Conservation (phyloP, 2,329 filamentous ascomycete species). For the Phialemonium atrogriseum region DNA sequence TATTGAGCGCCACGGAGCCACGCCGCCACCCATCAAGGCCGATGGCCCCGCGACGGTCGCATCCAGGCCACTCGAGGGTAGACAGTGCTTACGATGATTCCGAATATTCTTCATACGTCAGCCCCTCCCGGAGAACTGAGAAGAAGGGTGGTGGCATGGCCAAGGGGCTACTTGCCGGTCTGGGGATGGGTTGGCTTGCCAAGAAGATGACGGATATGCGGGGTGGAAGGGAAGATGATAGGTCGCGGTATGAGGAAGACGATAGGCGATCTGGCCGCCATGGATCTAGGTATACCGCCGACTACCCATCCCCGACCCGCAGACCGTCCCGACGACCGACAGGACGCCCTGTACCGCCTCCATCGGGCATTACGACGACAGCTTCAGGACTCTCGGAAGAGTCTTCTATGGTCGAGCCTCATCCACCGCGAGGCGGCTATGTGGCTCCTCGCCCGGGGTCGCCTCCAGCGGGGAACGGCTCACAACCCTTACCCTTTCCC, state of each 20-base stretch:
- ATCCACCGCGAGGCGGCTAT: slow-evolving; percentile 22
- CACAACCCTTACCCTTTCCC: slow-evolving; percentile 12
- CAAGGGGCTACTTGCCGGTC: slow-evolving; percentile 49
- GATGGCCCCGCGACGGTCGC: slow-evolving; percentile 38
- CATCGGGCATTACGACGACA: slow-evolving; percentile 11
- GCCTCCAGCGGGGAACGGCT: slow-evolving; percentile 8
- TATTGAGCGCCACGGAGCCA: slow-evolving; percentile 36
- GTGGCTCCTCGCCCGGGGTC: slow-evolving; percentile 18
- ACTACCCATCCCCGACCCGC: slow-evolving; percentile 44
- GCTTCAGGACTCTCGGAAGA: slow-evolving; percentile 20
- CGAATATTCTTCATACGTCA: slow-evolving; percentile 53
- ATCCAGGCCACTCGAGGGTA: slow-evolving; percentile 30
- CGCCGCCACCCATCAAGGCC: slow-evolving; percentile 22
- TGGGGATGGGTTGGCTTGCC: slow-evolving; percentile 62
- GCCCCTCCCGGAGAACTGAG: slow-evolving; percentile 51
- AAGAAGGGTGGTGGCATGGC: slow-evolving; percentile 37
- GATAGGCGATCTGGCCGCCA: slow-evolving; percentile 50
- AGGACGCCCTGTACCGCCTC: slow-evolving; percentile 9
- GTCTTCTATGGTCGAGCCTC: slow-evolving; percentile 31
- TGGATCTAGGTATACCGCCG: slow-evolving; percentile 60
- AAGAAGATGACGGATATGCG: slow-evolving; percentile 54
- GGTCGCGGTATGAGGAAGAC: slow-evolving; percentile 37
- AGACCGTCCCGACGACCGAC: slow-evolving; percentile 24
- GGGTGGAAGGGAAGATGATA: slow-evolving; percentile 44
- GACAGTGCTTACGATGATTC: slow-evolving; percentile 40